phyloP scores from a whole-genome alignment of 2,329 filamentous ascomycete species.

The Escovopsis sp. region DNA sequence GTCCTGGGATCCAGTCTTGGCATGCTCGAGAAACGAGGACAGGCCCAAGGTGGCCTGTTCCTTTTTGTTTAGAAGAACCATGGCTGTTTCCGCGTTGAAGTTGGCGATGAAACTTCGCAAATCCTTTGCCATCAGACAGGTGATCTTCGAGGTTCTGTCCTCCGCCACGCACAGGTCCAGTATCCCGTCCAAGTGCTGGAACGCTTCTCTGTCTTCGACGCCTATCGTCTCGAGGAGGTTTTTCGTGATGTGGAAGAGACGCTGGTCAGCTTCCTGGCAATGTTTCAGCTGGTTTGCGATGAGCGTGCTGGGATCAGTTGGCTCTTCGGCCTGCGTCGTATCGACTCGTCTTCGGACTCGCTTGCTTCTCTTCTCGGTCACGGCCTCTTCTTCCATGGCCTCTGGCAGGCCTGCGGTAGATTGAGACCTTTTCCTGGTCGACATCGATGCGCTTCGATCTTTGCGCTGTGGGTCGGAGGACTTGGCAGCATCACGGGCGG shows the following conservation, averaged over 20 bases:
- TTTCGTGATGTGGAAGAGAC: conserved; percentile 40
- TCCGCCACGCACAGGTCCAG: conserved; percentile 37
- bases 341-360: conserved; percentile 38
- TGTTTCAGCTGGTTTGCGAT: conserved; percentile 41
- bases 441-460: conserved; percentile 23
- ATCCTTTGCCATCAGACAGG: conserved; percentile 31
- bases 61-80: conserved; percentile 37
- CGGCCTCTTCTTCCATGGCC: conserved; percentile 39
- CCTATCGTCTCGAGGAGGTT: conserved; percentile 41
- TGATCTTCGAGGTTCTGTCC: conserved; percentile 34
- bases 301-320: conserved; percentile 35
- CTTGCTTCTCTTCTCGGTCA: conserved; percentile 49
- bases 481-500: conserved; percentile 13
- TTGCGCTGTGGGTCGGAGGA: conserved; percentile 17
- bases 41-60: conserved; percentile 37
- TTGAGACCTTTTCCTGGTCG: conserved; percentile 46
- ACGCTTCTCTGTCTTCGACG: conserved; percentile 32
- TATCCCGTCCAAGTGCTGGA: conserved; percentile 32
- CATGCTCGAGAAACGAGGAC: conserved; percentile 49
- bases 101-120: conserved; percentile 32
- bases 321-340: conserved; percentile 40
- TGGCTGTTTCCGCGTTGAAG: conserved; percentile 39
- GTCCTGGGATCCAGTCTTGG: conserved; percentile 40
- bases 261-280: conserved; percentile 40
- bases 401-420: conserved; percentile 45